Evolutionary conservation across 768 basidiomycete species (phyloP).

Genomic region (Macrolepiota fuliginosa): DNA sequence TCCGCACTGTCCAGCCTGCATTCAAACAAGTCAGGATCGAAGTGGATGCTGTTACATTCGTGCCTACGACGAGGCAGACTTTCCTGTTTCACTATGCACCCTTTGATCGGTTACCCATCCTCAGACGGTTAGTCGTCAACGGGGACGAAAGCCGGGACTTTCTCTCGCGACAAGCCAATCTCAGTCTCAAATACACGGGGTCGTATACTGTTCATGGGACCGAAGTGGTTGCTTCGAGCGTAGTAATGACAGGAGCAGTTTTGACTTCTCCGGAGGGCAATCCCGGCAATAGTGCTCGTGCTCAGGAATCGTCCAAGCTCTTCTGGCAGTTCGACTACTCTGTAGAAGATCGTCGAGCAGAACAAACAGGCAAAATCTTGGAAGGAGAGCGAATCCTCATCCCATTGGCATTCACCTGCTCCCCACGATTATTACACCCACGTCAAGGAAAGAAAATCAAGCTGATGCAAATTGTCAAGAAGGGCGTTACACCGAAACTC

Average conservation of each 20-base stretch:
- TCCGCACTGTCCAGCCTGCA: conserved; percentile 56
- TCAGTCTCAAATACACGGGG: conserved; percentile 62
- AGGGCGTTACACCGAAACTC: conserved; percentile 65
- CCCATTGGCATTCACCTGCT: conserved; percentile 58
- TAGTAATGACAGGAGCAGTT: too few relatives aligned
- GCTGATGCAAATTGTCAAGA: conserved; percentile 47
- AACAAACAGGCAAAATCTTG: conserved; percentile 38
- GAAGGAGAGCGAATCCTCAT: conserved; percentile 71
- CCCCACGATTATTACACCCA: conserved; percentile 62
- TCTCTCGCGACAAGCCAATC: conserved; percentile 30
- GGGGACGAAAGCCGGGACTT: conserved; percentile 71
- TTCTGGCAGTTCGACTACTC: conserved; percentile 77
- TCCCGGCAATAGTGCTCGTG: conserved; percentile 9
- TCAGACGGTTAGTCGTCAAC: conserved; percentile 66
- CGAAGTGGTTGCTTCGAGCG: conserved; percentile 37
- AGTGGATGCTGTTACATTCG: conserved; percentile 59
- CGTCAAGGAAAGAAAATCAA: conserved; percentile 62
- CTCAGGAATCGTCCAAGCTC: conserved; percentile 38
- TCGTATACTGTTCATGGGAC: conserved; percentile 72
- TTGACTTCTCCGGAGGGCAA: background rate
- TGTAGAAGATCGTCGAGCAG: too few relatives aligned
- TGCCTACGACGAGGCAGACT: conserved; percentile 52
- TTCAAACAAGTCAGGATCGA: conserved; percentile 57
- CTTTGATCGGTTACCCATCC: conserved; percentile 63
- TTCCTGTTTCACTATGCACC: conserved; percentile 74